phyloP scores from a whole-genome alignment of 208 protist species.

The Tritrichomonas musculus region DNA sequence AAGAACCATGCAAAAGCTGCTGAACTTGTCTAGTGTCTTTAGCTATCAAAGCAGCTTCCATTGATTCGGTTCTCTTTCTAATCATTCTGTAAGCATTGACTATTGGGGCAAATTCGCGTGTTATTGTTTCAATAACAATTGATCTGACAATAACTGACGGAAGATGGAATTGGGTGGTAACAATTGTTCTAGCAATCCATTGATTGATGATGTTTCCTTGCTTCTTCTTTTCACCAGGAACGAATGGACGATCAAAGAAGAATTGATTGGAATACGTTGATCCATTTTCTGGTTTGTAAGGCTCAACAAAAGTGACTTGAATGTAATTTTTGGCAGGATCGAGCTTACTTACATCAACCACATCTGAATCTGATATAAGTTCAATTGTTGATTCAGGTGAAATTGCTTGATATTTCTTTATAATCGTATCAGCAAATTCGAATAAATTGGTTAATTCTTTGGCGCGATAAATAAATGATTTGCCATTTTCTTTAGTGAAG shows the following conservation, averaged over 20 bases:
- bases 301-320: constrained; percentile 4
- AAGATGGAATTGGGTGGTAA: not conserved
- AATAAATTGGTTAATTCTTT: not conserved
- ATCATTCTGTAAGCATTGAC: not conserved
- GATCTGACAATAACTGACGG: not conserved
- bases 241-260: constrained; percentile 9
- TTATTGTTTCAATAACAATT: not conserved
- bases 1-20: not conserved
- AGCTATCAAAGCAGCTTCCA: not conserved
- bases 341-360: not conserved
- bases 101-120: not conserved
- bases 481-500: not conserved
- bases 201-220: not conserved
- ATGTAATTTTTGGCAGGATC: not conserved
- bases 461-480: not conserved
- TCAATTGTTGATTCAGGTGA: not conserved
- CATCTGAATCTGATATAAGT: not conserved
- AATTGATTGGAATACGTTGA: not conserved
- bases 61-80: not conserved
- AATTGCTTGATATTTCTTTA: not conserved
- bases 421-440: not conserved
- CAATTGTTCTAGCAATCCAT: not conserved
- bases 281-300: not conserved
- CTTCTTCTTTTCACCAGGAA: not conserved
- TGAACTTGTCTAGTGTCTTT: not conserved